Base-by-base conservation (phyloP, 352 stramenopile genomes). In the Vaucheria bursata region DNA sequence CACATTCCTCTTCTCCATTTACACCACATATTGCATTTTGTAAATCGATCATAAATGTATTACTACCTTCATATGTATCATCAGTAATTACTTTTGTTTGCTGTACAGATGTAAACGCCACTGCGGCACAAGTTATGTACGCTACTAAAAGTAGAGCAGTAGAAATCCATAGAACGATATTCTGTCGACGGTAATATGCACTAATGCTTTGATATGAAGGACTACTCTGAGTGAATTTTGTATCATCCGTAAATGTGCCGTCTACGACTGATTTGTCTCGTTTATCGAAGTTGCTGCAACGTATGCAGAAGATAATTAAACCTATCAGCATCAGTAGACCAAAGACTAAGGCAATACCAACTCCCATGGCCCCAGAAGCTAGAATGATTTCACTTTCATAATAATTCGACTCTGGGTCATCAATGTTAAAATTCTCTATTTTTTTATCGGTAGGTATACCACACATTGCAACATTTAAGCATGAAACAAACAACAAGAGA, bases 1-100 rank as follows among this genome's bases (percentile, higher is more conserved):
- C 38, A 45, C 77, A 82, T 1, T 69, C 33, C 68, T 2, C 18
- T 34, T 18, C 40, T 12, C 78, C 71, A 33, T 71, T 65, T 33
- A 50, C 29, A 5, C 52, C 52, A 65, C 78, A 83, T 3, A 83
- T 34, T 1, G 78, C 78, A 0, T 75, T 25, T 66, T 83, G 78
- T 12, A 81, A 0, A 2, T 59, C 33, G 0, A 73, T 76, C 8
- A 83, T 32, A 6, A 83, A 72, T 2, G 8, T 34, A 34, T 7
- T 7, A 34, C 31, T 68, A 2, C 53, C 8, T 31, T 68, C 53
- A 34, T 68, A 68, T 2, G 53, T 34, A 2, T 68, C 8, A 34
- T 68, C 53, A 2, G 37, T 2, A 31, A 34, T 68, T 31, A 2
- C 8, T 2, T 8, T 2, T 2, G 53, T 68, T 2, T 68, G 34